Evolutionary conservation across 208 protist genomes (phyloP).

Genomic region (Acanthamoeba triangularis): DNA sequence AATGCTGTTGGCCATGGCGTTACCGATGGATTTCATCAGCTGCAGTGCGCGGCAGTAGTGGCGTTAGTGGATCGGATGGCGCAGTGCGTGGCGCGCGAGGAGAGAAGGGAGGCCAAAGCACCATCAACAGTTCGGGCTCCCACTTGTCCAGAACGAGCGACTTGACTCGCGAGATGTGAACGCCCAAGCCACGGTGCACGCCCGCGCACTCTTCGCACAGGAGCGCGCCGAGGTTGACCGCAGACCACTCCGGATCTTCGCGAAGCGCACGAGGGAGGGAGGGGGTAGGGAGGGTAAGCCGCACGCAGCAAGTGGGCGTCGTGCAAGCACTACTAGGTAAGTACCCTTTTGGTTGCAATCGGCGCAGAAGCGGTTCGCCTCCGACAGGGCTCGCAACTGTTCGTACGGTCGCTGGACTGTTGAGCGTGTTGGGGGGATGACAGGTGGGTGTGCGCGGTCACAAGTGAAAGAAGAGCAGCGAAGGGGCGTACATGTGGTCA

Average conservation of each 20-base stretch:
- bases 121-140: constrained; percentile 61
- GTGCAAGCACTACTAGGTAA: no score
- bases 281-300: background rate
- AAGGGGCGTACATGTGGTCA: background rate
- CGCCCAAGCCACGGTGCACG: constrained; percentile 37
- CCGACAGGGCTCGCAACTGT: constrained; percentile 4
- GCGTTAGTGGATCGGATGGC: background rate
- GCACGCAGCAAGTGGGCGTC: no score
- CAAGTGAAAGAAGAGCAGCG: background rate
- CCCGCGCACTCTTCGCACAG: constrained; percentile 43
- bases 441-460: background rate
- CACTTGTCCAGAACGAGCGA: constrained; percentile 60
- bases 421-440: background rate
- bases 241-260: constrained; percentile 45
- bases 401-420: constrained; percentile 45
- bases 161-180: constrained; percentile 50
- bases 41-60: background rate
- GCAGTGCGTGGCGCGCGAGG: background rate
- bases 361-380: constrained; percentile 45
- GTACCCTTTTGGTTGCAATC: constrained; percentile 57
- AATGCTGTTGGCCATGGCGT: constrained; percentile 27
- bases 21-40: constrained; percentile 58
- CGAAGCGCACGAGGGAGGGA: background rate
- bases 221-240: constrained; percentile 40
- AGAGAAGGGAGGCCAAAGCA: background rate